Evolutionary conservation across 768 basidiomycete species (phyloP).

Genomic region (Jaapia argillacea): DNA sequence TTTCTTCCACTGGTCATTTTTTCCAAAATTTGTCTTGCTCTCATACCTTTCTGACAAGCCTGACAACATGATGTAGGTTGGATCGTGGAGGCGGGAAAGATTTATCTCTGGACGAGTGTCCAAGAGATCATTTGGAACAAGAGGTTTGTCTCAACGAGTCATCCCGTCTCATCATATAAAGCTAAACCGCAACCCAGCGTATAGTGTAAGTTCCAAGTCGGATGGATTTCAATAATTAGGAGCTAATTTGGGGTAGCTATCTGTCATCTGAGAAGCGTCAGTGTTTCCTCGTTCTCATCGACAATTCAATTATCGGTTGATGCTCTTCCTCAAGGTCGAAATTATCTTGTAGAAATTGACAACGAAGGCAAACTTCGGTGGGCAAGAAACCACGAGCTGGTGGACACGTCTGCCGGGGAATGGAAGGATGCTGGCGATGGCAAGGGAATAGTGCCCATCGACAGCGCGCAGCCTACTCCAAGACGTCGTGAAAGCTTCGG

Average conservation of each 20-base stretch:
- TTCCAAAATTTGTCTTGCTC: not conserved
- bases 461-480: conserved; percentile 12
- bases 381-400: conserved; percentile 45
- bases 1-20: conserved; percentile 48
- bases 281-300: too few relatives aligned
- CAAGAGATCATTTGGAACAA: conserved; percentile 48
- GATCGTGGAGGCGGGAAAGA: conserved; percentile 50
- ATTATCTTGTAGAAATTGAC: conserved; percentile 54
- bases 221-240: too few relatives aligned
- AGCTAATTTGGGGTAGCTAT: too few relatives aligned
- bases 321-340: too few relatives aligned
- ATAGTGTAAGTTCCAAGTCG: too few relatives aligned
- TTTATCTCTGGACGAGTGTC: conserved; percentile 46
- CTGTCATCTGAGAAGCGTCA: conserved; percentile 51
- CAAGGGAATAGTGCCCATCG: conserved; percentile 35
- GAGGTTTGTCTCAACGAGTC: conserved; percentile 28
- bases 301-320: too few relatives aligned
- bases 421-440: conserved; percentile 58
- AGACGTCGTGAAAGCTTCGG: conserved; percentile 14
- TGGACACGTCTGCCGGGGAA: conserved; percentile 49
- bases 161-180: not conserved
- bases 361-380: conserved; percentile 42
- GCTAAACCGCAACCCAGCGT: too few relatives aligned
- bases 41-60: not conserved
- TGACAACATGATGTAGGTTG: conserved; percentile 45